Conservation (phyloP, 768 basidiomycete genomes). For the Serendipita sp. region DNA sequence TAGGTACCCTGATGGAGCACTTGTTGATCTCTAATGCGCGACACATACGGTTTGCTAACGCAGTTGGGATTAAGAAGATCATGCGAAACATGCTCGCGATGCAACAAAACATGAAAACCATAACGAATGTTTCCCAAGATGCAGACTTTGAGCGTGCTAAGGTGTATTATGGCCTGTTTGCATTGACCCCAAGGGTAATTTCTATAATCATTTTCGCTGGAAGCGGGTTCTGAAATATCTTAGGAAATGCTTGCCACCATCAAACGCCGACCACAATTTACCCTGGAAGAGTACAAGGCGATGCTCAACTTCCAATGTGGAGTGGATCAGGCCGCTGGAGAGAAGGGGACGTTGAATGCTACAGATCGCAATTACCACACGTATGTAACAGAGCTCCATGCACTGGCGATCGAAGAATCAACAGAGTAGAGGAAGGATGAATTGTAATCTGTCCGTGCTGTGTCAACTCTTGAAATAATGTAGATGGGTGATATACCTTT, state of each 20-base stretch:
- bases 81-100: slow-evolving; percentile 77
- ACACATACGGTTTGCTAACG: slow-evolving; percentile 49
- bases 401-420: slow-evolving; percentile 13
- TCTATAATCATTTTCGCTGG: background rate
- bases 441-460: background rate
- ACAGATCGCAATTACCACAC: slow-evolving; percentile 62
- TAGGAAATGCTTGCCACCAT: slow-evolving; percentile 68
- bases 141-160: slow-evolving; percentile 63
- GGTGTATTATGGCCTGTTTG: slow-evolving; percentile 69
- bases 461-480: too few species aligned
- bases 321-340: slow-evolving; percentile 44
- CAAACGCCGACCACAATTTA: slow-evolving; percentile 41
- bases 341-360: slow-evolving; percentile 34
- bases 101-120: slow-evolving; percentile 76
- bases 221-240: background rate
- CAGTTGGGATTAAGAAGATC: slow-evolving; percentile 72
- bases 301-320: slow-evolving; percentile 85
- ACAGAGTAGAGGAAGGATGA: background rate
- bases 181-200: slow-evolving; percentile 53
- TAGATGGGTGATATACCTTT: too few species aligned
- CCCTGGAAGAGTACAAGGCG: slow-evolving; percentile 82
- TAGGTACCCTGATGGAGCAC: slow-evolving; percentile 73
- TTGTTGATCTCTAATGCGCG: slow-evolving; percentile 61
- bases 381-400: slow-evolving; percentile 83
- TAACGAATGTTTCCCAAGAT: slow-evolving; percentile 41